Evolutionary conservation across 495 filamentous ascomycete species (phyloP).

Genomic region (Darksidea phi): DNA sequence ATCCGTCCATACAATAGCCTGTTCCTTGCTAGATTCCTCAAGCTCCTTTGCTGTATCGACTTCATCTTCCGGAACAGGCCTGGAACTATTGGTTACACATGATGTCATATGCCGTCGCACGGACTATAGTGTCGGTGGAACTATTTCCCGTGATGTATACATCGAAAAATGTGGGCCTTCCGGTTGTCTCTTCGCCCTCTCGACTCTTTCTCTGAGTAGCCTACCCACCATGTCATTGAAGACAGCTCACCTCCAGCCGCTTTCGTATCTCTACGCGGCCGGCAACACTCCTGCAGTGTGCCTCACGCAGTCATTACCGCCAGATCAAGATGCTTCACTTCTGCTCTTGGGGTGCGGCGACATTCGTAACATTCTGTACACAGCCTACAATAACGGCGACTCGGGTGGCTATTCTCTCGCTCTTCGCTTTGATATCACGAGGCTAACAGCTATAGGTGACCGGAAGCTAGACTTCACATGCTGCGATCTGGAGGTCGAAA

Average conservation of each 20-base stretch:
- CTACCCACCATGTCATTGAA: constrained; percentile 19
- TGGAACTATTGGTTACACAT: too few species aligned
- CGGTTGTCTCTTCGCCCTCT: too few species aligned
- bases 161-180: too few species aligned
- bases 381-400: constrained; percentile 3
- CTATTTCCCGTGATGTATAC: too few species aligned
- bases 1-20: too few species aligned
- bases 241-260: neutral
- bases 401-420: constrained; percentile 6
- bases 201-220: too few species aligned
- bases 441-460: constrained; percentile 13
- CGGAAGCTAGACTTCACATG: constrained; percentile 45
- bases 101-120: too few species aligned
- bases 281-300: constrained; percentile 54
- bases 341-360: constrained; percentile 49
- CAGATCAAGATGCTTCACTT: constrained; percentile 49
- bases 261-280: constrained; percentile 47
- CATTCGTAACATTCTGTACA: constrained; percentile 30
- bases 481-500: constrained; percentile 50
- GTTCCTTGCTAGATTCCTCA: too few species aligned
- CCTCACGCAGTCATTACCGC: constrained; percentile 51
- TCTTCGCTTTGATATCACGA: neutral
- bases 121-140: too few species aligned
- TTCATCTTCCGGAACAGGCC: too few species aligned
- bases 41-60: too few species aligned